phyloP scores from a whole-genome alignment of 352 stramenopile species.

The Pythium brassicae region DNA sequence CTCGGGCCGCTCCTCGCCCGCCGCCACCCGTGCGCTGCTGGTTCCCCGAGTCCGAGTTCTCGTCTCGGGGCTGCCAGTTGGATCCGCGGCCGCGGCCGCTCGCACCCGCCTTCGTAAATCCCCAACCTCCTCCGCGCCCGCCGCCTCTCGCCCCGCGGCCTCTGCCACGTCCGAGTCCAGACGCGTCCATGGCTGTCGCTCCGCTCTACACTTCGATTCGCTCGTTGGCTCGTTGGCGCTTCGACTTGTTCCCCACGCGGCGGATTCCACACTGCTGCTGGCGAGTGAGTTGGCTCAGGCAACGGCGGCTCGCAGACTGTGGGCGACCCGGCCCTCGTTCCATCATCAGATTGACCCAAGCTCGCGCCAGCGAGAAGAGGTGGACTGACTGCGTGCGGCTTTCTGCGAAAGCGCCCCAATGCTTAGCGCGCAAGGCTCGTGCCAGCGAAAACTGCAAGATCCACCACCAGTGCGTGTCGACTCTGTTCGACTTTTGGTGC shows the following conservation, averaged over 20 bases:
- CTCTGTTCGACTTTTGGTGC: too few species aligned
- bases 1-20: neutral
- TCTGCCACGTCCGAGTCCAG: neutral
- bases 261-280: conserved; percentile 1
- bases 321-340: neutral
- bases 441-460: too few species aligned
- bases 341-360: neutral
- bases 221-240: neutral
- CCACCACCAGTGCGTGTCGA: too few species aligned
- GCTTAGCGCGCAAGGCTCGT: too few species aligned
- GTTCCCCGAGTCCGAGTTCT: conserved; percentile 2
- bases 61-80: conserved; percentile 3
- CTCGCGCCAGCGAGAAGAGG: neutral
- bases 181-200: conserved; percentile 6
- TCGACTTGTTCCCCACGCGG: neutral
- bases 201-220: too few species aligned
- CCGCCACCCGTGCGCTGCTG: neutral
- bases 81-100: neutral
- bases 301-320: neutral
- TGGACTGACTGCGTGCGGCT: too few species aligned
- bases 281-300: neutral
- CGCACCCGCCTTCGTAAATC: neutral
- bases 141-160: neutral
- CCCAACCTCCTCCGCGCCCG: neutral
- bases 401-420: too few species aligned